Evolutionary conservation across 176 grass and related monocot genomes (phyloP).

Genomic region (Avena eriantha): DNA sequence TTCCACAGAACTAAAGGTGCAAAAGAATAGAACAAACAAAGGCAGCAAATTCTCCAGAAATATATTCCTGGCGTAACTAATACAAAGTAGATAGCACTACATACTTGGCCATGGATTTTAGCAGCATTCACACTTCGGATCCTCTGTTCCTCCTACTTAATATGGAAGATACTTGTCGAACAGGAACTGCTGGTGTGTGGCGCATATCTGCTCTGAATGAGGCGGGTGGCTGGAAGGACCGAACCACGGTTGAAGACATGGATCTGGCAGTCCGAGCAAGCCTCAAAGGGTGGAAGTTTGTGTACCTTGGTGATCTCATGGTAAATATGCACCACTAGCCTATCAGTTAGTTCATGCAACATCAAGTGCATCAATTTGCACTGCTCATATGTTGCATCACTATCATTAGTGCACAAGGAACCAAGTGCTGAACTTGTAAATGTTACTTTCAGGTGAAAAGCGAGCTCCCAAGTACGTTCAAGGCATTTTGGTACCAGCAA

Average conservation of each 20-base stretch:
- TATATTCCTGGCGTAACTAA: background rate
- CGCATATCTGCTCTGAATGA: conserved; percentile 71
- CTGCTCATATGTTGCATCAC: background rate
- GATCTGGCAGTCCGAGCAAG: conserved; percentile 78
- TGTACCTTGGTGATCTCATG: conserved; percentile 72
- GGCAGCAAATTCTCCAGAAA: background rate
- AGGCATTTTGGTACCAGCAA: conserved; percentile 74
- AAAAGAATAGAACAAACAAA: background rate
- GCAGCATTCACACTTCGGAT: background rate
- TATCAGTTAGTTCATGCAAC: background rate
- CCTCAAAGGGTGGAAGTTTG: conserved; percentile 80
- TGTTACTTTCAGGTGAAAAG: conserved; percentile 63
- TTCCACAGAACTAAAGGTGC: background rate
- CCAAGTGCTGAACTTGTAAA: background rate
- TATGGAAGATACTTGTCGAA: conserved; percentile 16
- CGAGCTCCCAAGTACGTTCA: conserved; percentile 86
- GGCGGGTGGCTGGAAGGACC: conserved; percentile 79
- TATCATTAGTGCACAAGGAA: background rate
- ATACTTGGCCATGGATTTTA: background rate
- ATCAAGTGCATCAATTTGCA: background rate
- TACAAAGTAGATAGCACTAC: background rate
- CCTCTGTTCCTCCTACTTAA: conserved; percentile 7
- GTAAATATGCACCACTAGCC: conserved; percentile 38
- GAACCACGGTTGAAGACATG: conserved; percentile 87
- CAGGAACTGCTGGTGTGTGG: conserved; percentile 81